Base-by-base conservation (phyloP, 1,139 yeast genomes). In the Suhomyces taliae region DNA sequence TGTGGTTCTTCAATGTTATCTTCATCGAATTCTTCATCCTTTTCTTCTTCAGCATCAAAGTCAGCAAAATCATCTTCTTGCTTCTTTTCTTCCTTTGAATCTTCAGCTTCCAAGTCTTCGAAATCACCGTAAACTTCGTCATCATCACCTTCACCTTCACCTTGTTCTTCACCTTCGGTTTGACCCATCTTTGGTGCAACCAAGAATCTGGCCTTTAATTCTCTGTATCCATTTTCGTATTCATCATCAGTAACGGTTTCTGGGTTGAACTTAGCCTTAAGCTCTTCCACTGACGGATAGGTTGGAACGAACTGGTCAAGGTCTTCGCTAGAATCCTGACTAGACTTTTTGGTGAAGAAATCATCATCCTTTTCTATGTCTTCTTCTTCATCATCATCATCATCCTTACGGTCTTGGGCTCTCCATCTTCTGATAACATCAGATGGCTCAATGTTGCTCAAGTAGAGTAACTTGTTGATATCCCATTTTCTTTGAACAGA, bases 391-490 rank as follows among this genome's bases (percentile, higher is more conserved):
- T 59, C 61, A 31, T 81, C 61, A 31, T 81, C 82, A 15, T 74
- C 82, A 11, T 74, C 79, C n/a, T 72, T 74, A 32, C 74, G 81
- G 51, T 79, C 82, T 11, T 56, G 53, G 32, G 76, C 71, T 54
- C 65, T 82, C 96, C 97, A 91, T 64, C 93, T 80, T 41, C 71
- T 74, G 41, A 91, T 71, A 27, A 82, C 97, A 46, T 88, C 96
- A 0, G 71, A 72, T 0, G 97, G 93, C 8, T 83, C 80, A 37
- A 90, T 72, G 55, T 87, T 87, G 46, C 84, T 82, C 81, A 87
- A 76, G 63, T 93, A 93, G 9, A 93, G 70, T 47, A 93, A 70
- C 61, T 87, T 89, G 58, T 87, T 84, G 51, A 93, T 81, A 63
- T 93, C 88, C 91, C 95, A 88, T 51, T 73, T 69, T 74, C 81